Percentiles rank a stretch among this genome's conserved stretches.
phyloP scores from a whole-genome alignment of 2,329 filamentous ascomycete genomes.

The Cladophialophora yegresii region DNA sequence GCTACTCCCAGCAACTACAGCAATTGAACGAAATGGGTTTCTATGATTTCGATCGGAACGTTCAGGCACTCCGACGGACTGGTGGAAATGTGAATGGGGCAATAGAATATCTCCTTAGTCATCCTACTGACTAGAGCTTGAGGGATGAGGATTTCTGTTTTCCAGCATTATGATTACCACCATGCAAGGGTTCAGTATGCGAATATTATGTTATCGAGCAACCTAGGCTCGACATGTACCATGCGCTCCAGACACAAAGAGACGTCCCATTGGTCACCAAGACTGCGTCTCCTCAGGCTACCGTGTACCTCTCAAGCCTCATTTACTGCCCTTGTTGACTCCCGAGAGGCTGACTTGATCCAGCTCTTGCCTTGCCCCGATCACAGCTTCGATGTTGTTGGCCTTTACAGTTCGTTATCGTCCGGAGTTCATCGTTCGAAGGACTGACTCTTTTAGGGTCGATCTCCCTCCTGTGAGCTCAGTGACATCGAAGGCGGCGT shows the following conservation, averaged over 20 bases:
- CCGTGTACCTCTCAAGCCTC: neutral
- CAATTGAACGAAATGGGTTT: conserved; percentile 99
- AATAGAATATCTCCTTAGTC: conserved; percentile 37
- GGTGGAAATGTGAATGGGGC: conserved; percentile 92
- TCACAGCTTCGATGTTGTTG: neutral
- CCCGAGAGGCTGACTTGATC: neutral
- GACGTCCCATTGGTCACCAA: neutral
- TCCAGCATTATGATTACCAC: conserved; percentile 1
- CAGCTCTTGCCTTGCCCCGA: neutral
- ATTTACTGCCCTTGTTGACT: neutral
- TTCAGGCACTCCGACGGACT: conserved; percentile 80
- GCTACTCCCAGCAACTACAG: conserved; percentile 83
- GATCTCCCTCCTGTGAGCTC: neutral
- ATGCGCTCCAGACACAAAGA: conserved; percentile 3
- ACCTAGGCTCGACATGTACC: conserved; percentile 9
- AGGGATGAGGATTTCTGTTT: neutral
- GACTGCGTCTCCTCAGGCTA: neutral
- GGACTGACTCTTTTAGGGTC: neutral
- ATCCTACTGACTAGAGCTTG: conserved; percentile 25
- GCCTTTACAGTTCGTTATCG: neutral
- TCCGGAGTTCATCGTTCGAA: neutral
- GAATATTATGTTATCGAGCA: conserved; percentile 3
- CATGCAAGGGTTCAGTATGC: conserved; percentile 1
- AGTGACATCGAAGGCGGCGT: neutral
- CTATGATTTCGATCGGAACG: conserved; percentile 91